phyloP scores from a whole-genome alignment of 1,284 basidiomycete species.

The Fomitopsis schrenkii region DNA sequence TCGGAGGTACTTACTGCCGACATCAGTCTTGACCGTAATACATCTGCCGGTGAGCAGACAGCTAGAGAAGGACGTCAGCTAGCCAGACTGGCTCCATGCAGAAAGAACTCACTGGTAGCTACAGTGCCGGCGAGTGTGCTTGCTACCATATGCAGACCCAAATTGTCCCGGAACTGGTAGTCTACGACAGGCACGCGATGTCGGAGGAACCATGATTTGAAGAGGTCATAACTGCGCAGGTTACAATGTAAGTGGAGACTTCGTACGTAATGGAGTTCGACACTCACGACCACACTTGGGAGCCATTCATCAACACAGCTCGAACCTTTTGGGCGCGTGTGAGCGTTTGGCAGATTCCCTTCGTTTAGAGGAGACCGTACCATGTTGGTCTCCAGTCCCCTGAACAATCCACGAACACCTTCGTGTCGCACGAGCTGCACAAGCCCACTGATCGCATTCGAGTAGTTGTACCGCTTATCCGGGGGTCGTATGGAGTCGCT shows the following conservation, averaged over 20 bases:
- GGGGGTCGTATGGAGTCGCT: slow-evolving; percentile 76
- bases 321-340: slow-evolving; percentile 41
- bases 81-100: not conserved
- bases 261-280: not conserved
- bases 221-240: slow-evolving; percentile 74
- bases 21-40: slow-evolving; percentile 78
- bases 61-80: slow-evolving; percentile 38
- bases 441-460: slow-evolving; percentile 72
- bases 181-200: slow-evolving; percentile 53
- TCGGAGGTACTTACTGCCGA: slow-evolving; percentile 46
- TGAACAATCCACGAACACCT: slow-evolving; percentile 63
- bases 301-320: slow-evolving; percentile 84
- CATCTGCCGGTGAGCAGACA: slow-evolving; percentile 86
- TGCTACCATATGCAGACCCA: slow-evolving; percentile 59
- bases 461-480: slow-evolving; percentile 73
- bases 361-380: slow-evolving; percentile 33
- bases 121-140: slow-evolving; percentile 79
- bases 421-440: slow-evolving; percentile 63
- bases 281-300: slow-evolving; percentile 86
- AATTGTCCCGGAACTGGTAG: slow-evolving; percentile 67
- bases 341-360: not conserved
- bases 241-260: slow-evolving; percentile 3
- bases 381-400: slow-evolving; percentile 81
- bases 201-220: slow-evolving; percentile 67
- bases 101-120: slow-evolving; percentile 67